phyloP scores from a whole-genome alignment of 192 early-diverging fungal genomes.

The Coemansia guatemalensis region DNA sequence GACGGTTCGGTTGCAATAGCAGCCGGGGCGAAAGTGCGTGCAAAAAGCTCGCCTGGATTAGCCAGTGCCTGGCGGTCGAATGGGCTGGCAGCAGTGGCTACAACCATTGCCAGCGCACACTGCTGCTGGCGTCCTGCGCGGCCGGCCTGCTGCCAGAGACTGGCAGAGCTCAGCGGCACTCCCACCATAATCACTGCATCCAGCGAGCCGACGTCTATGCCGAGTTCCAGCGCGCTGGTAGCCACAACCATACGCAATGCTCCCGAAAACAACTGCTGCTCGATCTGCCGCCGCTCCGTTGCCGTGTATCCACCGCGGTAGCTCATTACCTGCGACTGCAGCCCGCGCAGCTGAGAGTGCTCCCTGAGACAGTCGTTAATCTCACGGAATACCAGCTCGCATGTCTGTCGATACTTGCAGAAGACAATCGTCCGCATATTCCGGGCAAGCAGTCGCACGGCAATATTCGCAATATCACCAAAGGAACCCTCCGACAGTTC shows the following conservation, averaged over 20 bases:
- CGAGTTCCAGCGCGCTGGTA: slow-evolving; percentile 82
- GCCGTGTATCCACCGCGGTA: slow-evolving; percentile 78
- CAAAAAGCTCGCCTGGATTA: slow-evolving; percentile 56
- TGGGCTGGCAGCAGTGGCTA: slow-evolving; percentile 51
- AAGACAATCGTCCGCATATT: slow-evolving; percentile 56
- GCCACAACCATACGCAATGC: slow-evolving; percentile 63
- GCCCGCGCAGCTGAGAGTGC: not conserved
- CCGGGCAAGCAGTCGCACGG: slow-evolving; percentile 31
- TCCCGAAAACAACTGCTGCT: slow-evolving; percentile 65
- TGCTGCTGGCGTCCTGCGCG: slow-evolving; percentile 66
- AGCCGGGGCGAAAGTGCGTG: slow-evolving; percentile 27
- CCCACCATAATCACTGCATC: slow-evolving; percentile 78
- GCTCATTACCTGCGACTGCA: slow-evolving; percentile 48
- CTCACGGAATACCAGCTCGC: slow-evolving; percentile 51
- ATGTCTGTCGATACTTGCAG: slow-evolving; percentile 53
- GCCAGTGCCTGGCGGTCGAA: slow-evolving; percentile 57
- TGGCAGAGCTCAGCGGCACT: slow-evolving; percentile 49
- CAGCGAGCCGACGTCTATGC: slow-evolving; percentile 72
- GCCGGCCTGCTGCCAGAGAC: slow-evolving; percentile 72
- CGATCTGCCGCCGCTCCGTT: slow-evolving; percentile 66
- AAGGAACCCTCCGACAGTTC: not conserved
- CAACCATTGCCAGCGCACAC: slow-evolving; percentile 62
- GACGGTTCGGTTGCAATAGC: slow-evolving; percentile 41
- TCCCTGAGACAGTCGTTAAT: slow-evolving; percentile 10
- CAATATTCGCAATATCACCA: slow-evolving; percentile 33